Evolutionary conservation across 306 rosid species (phyloP).

Genomic region (Prunus mongolica): DNA sequence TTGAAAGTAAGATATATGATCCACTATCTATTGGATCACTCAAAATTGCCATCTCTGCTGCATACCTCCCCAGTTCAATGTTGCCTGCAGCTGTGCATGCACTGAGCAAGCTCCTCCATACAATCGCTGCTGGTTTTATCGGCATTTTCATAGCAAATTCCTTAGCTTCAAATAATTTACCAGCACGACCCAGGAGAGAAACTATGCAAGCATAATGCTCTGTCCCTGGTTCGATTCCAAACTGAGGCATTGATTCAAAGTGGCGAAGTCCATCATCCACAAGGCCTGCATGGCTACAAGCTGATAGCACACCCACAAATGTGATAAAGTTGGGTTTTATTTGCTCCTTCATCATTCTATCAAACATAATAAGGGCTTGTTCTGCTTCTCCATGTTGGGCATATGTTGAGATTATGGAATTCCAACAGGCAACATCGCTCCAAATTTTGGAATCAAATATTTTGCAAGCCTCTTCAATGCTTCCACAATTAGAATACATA

Average conservation of each 20-base stretch:
- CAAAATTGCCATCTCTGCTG: constrained; percentile 80
- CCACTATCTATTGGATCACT: constrained; percentile 75
- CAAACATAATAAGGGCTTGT: constrained; percentile 57
- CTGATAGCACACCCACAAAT: constrained; percentile 73
- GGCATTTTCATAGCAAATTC: constrained; percentile 72
- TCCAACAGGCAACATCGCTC: constrained; percentile 84
- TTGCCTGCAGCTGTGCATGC: constrained; percentile 69
- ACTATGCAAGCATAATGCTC: constrained; percentile 90
- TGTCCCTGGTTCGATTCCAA: constrained; percentile 61
- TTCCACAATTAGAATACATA: constrained; percentile 89
- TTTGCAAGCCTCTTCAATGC: constrained; percentile 58
- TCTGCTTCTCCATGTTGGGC: constrained; percentile 86
- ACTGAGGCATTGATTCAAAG: constrained; percentile 58
- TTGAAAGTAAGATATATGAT: constrained; percentile 73
- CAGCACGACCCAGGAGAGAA: constrained; percentile 75
- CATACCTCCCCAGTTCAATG: constrained; percentile 68
- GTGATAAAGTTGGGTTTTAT: constrained; percentile 66
- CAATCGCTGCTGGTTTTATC: constrained; percentile 61
- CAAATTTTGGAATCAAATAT: constrained; percentile 38
- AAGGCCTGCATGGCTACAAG: constrained; percentile 86
- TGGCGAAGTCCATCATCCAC: constrained; percentile 61
- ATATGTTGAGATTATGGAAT: constrained; percentile 77
- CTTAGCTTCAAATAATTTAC: constrained; percentile 60
- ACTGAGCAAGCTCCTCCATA: constrained; percentile 94
- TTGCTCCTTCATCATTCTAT: constrained; percentile 48